phyloP scores from a whole-genome alignment of 495 filamentous ascomycete species.

The Cladorrhinum samala region DNA sequence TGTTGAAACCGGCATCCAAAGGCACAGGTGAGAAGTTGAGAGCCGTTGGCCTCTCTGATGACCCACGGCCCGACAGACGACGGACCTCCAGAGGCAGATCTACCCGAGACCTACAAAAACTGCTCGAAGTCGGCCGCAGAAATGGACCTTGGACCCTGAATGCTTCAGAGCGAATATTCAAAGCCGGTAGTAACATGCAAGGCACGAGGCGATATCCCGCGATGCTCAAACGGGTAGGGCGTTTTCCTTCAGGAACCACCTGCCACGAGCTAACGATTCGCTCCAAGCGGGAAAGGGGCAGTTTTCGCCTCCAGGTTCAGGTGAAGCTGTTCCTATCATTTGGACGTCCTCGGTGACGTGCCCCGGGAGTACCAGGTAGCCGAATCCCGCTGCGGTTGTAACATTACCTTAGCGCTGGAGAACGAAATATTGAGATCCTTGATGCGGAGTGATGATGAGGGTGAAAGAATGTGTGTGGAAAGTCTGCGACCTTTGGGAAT shows the following conservation, averaged over 20 bases:
- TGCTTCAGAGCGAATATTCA: neutral
- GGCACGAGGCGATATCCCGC: conserved; percentile 10
- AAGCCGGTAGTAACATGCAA: conserved; percentile 7
- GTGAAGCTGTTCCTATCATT: too few species aligned
- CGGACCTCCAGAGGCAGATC: too few species aligned
- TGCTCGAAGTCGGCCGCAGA: neutral
- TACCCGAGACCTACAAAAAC: neutral
- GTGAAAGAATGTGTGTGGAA: neutral
- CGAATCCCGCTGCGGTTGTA: neutral
- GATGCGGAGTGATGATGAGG: too few species aligned
- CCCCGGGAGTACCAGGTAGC: too few species aligned
- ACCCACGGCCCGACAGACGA: too few species aligned
- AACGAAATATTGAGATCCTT: too few species aligned
- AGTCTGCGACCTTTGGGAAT: neutral
- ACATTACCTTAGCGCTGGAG: too few species aligned
- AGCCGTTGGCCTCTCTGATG: conserved; percentile 1
- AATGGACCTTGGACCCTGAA: too few species aligned
- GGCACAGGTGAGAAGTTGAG: conserved; percentile 8
- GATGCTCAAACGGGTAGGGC: conserved; percentile 19
- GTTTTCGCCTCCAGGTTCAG: neutral
- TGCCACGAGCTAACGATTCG: neutral
- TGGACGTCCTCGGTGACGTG: too few species aligned
- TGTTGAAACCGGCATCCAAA: conserved; percentile 12
- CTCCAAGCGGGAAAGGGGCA: neutral
- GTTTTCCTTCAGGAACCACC: conserved; percentile 5